Evolutionary conservation across 2,329 filamentous ascomycete genomes (phyloP).

Genomic region (Periconia macrospinosa): DNA sequence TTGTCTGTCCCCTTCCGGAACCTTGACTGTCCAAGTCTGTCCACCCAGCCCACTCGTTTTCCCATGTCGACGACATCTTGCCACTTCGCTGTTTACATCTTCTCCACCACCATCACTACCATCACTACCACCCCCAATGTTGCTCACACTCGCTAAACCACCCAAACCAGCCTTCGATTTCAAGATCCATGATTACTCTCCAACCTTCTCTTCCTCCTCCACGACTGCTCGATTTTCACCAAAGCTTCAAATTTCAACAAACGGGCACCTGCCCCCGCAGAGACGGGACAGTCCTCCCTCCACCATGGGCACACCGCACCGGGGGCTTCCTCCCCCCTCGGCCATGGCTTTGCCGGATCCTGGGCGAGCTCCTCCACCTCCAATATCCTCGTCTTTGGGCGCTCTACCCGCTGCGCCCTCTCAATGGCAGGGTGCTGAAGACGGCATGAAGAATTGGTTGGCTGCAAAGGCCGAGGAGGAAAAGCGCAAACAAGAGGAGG

Average conservation of each 20-base stretch:
- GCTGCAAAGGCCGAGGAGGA: slow-evolving; percentile 57
- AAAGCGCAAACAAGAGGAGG: slow-evolving; percentile 56
- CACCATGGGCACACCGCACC: slow-evolving; percentile 55
- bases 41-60: slow-evolving; percentile 27
- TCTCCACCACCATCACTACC: slow-evolving; percentile 18
- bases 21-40: slow-evolving; percentile 28
- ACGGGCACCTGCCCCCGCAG: slow-evolving; percentile 41
- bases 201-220: slow-evolving; percentile 44
- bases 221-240: slow-evolving; percentile 44
- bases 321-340: slow-evolving; percentile 56
- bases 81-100: slow-evolving; percentile 17
- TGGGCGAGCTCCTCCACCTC: slow-evolving; percentile 38
- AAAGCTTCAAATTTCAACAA: slow-evolving; percentile 30
- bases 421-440: slow-evolving; percentile 55
- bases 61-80: slow-evolving; percentile 32
- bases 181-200: slow-evolving; percentile 54
- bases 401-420: slow-evolving; percentile 49
- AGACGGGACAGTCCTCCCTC: slow-evolving; percentile 46
- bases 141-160: slow-evolving; percentile 55
- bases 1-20: slow-evolving; percentile 36
- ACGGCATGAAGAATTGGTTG: slow-evolving; percentile 56
- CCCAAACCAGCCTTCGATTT: slow-evolving; percentile 50
- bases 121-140: slow-evolving; percentile 44
- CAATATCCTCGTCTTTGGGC: slow-evolving; percentile 41
- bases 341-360: slow-evolving; percentile 57